phyloP scores from a whole-genome alignment of 305 asterid species.

The Solanum hybrid region DNA sequence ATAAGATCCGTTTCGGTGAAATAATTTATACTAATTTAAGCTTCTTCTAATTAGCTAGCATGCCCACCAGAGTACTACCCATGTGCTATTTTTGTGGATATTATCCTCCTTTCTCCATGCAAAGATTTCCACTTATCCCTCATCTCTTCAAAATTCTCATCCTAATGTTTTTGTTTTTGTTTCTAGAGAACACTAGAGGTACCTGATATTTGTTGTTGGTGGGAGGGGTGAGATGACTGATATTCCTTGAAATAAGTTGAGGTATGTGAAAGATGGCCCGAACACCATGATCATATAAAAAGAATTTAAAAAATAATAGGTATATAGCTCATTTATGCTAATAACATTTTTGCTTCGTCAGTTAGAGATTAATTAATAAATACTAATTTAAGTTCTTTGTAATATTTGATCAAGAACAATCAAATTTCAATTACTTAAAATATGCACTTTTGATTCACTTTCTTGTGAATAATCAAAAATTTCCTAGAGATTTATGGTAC shows the following conservation, averaged over 20 bases:
- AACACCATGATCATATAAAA: too few relatives aligned
- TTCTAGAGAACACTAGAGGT: background rate
- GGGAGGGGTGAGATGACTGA: background rate
- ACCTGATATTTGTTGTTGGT: too few relatives aligned
- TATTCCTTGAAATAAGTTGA: too few relatives aligned
- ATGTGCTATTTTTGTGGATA: constrained; percentile 7
- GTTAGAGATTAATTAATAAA: background rate
- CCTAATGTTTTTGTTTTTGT: too few relatives aligned
- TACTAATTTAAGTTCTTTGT: background rate
- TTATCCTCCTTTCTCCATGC: background rate
- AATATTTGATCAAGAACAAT: background rate
- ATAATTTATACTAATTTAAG: constrained; percentile 8
- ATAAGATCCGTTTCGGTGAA: constrained; percentile 4
- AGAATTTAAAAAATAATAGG: background rate
- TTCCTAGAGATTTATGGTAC: background rate
- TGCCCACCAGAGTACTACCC: background rate
- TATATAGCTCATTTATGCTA: background rate
- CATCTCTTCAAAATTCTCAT: background rate
- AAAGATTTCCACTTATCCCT: background rate
- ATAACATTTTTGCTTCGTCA: background rate
- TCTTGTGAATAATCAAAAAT: background rate
- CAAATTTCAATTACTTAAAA: background rate
- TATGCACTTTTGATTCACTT: background rate
- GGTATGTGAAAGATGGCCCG: background rate
- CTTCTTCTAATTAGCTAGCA: background rate